These are phyloP conservation scores for Chlorella vulgaris DNA, from an alignment of 139 green algal species.

Conservation along the genomic window DNA sequence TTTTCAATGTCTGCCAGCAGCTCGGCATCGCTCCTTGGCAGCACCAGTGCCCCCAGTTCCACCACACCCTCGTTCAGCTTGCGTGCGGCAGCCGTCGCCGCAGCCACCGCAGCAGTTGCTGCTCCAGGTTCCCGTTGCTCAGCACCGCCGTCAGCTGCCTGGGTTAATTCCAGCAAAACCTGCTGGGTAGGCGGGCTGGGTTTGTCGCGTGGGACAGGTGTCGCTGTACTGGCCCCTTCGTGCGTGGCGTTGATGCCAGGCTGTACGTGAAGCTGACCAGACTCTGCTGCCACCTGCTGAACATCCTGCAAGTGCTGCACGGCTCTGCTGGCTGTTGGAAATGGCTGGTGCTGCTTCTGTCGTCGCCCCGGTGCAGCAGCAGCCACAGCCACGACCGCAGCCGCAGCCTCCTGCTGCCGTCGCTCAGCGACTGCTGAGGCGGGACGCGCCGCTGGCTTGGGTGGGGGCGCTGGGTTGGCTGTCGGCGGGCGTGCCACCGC, in stretches of 20 bases:
- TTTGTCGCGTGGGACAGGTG: no score
- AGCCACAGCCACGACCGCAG: neutral
- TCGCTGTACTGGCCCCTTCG: no score
- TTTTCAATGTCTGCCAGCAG: slow-evolving; percentile 21
- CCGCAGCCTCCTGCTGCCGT: slow-evolving; percentile 9
- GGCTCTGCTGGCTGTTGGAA: no score
- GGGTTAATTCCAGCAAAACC: neutral
- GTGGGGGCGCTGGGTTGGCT: neutral
- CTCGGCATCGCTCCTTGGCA: slow-evolving; percentile 1
- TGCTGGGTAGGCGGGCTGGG: neutral
- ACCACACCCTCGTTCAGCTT: neutral
- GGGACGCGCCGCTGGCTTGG: neutral
- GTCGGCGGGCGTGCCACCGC: neutral
- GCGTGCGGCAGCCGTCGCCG: neutral
- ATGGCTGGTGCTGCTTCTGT: neutral
- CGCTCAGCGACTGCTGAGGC: neutral
- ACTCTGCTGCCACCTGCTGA: no score
- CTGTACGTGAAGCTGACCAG: no score
- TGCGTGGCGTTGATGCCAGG: no score
- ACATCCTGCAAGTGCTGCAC: no score
- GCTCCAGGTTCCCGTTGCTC: neutral
- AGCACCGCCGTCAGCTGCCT: neutral
- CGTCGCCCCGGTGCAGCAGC: neutral
- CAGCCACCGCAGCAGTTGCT: neutral
- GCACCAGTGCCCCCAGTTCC: neutral